A percentile compares a stretch with the other conserved stretches of the same genome.
Conservation (phyloP, 2,329 filamentous ascomycete species). For the Penicillium sp. region DNA sequence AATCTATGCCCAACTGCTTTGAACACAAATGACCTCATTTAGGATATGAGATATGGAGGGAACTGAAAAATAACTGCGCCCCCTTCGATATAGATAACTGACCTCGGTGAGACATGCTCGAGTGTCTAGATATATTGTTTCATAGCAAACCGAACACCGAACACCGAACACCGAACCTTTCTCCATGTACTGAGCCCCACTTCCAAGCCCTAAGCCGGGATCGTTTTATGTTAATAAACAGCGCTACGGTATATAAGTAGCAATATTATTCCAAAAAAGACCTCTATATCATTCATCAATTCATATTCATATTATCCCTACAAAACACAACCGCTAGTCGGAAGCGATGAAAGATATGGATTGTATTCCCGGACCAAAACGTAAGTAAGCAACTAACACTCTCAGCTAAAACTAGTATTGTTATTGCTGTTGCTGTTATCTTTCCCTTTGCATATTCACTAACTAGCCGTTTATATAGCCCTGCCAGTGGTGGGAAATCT, state of each 20-base stretch:
- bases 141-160: too few species aligned
- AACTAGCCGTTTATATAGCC: neutral
- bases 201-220: too few species aligned
- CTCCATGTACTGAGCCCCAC: too few species aligned
- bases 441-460: neutral
- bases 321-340: neutral
- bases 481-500: neutral
- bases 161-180: too few species aligned
- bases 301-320: neutral
- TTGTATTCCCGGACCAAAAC: neutral
- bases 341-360: neutral
- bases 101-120: too few species aligned
- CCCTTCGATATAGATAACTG: too few species aligned
- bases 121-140: too few species aligned
- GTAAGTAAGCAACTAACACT: neutral
- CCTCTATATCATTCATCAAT: neutral
- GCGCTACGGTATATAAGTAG: neutral
- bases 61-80: too few species aligned
- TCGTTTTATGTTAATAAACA: too few species aligned
- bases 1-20: too few species aligned
- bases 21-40: too few species aligned
- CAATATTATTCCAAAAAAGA: neutral
- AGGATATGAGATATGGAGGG: too few species aligned
- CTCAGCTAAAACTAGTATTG: neutral
- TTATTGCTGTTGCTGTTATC: neutral